Base-by-base conservation (phyloP, 78 protist species). In the Dictyostelium firmibasis region DNA sequence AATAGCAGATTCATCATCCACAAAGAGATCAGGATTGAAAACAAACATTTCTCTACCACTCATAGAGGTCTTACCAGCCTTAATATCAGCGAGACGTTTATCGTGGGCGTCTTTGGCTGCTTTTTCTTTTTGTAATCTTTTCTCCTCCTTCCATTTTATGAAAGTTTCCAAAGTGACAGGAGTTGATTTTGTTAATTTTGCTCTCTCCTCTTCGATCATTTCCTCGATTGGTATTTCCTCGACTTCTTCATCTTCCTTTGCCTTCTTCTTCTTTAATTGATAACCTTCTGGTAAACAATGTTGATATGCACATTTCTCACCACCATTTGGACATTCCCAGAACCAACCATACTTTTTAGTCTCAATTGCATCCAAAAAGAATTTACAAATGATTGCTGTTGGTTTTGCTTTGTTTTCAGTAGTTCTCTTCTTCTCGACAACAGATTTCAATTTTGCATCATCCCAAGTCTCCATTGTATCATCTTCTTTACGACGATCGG, bases 291-390 rank as follows among this genome's bases (percentile, higher is more conserved):
- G 99, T 27, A 98, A 92, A 57, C 98, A 97, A 84, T 98, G 99
- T 31, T 96, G 83, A 88, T 97, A 95, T 78, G 91, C 29, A 84
- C 98, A 96, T 60, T 92, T 95, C 3, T 76, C 93, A 38, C 96
- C 97, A 11, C 94, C 96, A 35, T 96, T 96, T 43, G 99, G 99
- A 70, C 99, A 98, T 44, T 93, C 96, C 99, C 99, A 98, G 96
- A 96, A 97, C 98, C 98, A 98, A 41, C 99, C 99, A 81, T 98
- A 98, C 78, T 89, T 33, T 31, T 41, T 47, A 31, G 84, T 72
- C 87, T 98, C 99, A 29, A 98, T 78, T 7, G 99, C 99, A 31
- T 98, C 98, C 47, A 98, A 50, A 94, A 98, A 98, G 79, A 47
- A 96, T 92, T 98, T 96, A 91, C 99, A 98, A 38, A 97, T 91